These are phyloP conservation scores for Lepidium aucheri DNA, from an alignment of 345 rosid species.

Conservation along the genomic window DNA sequence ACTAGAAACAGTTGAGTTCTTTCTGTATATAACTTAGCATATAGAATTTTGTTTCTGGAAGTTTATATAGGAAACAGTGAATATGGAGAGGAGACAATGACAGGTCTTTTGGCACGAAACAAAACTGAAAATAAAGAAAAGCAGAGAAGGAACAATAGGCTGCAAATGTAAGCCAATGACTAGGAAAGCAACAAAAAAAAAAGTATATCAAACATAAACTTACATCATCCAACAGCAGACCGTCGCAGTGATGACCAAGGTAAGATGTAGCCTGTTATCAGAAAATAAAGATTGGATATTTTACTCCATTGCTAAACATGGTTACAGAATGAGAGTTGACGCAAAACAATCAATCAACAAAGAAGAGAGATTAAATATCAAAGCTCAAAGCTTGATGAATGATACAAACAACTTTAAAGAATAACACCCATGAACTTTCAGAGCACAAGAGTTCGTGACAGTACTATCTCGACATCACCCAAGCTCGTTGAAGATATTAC, in stretches of 20 bases:
- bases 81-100: neutral
- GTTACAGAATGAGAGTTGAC: neutral
- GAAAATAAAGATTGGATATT: neutral
- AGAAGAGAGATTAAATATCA: neutral
- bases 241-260: conserved; percentile 87
- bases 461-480: neutral
- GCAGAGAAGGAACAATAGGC: neutral
- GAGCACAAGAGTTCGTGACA: neutral
- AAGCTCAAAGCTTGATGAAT: conserved; percentile 6
- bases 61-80: neutral
- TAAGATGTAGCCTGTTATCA: conserved; percentile 67
- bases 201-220: conserved; percentile 24
- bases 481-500: neutral
- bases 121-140: neutral
- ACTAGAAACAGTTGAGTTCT: neutral
- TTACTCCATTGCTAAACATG: neutral
- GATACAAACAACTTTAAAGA: neutral
- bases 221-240: conserved; percentile 99
- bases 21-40: neutral
- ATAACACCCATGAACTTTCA: neutral
- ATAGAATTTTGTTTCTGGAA: neutral
- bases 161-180: neutral
- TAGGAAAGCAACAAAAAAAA: neutral
- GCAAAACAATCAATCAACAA: neutral
- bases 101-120: neutral